Conservation (phyloP, 169 alveolate species). For the Cryptosporidium andersoni region DNA sequence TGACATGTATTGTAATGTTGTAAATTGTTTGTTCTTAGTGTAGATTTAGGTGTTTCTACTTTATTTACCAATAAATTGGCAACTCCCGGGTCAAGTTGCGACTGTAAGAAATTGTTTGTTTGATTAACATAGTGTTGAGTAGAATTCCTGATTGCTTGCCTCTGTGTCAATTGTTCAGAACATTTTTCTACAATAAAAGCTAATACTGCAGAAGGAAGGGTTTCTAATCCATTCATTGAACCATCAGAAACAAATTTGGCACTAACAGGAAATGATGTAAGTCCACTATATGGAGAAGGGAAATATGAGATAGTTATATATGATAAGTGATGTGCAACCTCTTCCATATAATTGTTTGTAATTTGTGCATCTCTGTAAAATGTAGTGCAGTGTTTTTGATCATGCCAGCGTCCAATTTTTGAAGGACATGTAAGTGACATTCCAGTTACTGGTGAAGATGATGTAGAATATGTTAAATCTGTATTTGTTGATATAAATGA, state of each 20-base stretch:
- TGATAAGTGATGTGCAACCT: slow-evolving; percentile 39
- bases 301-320: slow-evolving; percentile 58
- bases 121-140: neutral
- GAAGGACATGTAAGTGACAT: slow-evolving; percentile 45
- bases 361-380: slow-evolving; percentile 18
- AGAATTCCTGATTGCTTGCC: slow-evolving; percentile 38
- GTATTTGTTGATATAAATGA: slow-evolving; percentile 2
- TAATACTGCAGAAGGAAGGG: slow-evolving; percentile 66
- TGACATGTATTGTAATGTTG: too few relatives aligned
- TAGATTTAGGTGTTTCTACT: slow-evolving; percentile 8
- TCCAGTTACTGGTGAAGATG: slow-evolving; percentile 9
- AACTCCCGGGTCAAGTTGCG: slow-evolving; percentile 70
- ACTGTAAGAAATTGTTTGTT: neutral
- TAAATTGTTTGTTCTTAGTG: too few relatives aligned
- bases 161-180: slow-evolving; percentile 45
- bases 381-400: slow-evolving; percentile 16
- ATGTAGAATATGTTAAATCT: slow-evolving; percentile 11
- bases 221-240: slow-evolving; percentile 50
- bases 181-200: slow-evolving; percentile 68
- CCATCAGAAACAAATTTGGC: slow-evolving; percentile 70
- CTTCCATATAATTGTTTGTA: neutral
- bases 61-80: slow-evolving; percentile 24
- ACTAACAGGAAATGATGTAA: slow-evolving; percentile 52
- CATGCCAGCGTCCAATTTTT: slow-evolving; percentile 34
- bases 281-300: slow-evolving; percentile 66